Conservation (phyloP, 75 land plant genomes). For the Gnetum montanum region DNA sequence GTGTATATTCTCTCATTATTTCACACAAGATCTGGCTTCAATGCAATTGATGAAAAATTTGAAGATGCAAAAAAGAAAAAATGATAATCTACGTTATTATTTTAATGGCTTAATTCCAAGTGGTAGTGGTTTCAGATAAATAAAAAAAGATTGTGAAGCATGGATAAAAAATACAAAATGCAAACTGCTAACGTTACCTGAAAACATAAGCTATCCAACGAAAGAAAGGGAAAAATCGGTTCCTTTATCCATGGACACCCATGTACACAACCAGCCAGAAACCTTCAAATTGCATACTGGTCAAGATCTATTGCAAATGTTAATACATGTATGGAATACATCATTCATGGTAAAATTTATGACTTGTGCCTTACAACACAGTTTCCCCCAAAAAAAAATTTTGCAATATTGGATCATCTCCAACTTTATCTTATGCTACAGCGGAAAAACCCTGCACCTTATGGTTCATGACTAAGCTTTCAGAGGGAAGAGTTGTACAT, state of each 20-base stretch:
- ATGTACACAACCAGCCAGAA: conserved; percentile 2
- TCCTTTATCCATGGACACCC: not conserved
- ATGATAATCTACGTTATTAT: no score
- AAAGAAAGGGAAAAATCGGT: conserved; percentile 15
- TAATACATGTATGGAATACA: conserved; percentile 55
- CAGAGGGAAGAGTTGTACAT: conserved; percentile 55
- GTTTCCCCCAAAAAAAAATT: conserved; percentile 43
- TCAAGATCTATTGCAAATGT: conserved; percentile 64
- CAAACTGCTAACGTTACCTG: conserved; percentile 27
- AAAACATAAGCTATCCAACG: conserved; percentile 8
- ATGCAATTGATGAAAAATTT: no score
- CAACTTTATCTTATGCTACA: conserved; percentile 68
- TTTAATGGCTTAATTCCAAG: no score
- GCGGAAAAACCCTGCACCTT: conserved; percentile 86
- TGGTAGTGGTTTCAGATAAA: no score
- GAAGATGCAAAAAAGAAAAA: no score
- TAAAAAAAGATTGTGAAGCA: conserved; percentile 9
- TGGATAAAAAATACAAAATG: conserved; percentile 64
- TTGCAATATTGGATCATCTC: conserved; percentile 36
- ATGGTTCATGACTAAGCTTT: conserved; percentile 96
- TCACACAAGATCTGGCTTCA: no score
- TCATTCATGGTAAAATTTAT: conserved; percentile 92
- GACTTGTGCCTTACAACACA: conserved; percentile 95
- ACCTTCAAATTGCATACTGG: conserved; percentile 39
- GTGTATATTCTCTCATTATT: conserved; percentile 59